Conservation (phyloP, 331 rosid species). For the Quercus lobata region DNA sequence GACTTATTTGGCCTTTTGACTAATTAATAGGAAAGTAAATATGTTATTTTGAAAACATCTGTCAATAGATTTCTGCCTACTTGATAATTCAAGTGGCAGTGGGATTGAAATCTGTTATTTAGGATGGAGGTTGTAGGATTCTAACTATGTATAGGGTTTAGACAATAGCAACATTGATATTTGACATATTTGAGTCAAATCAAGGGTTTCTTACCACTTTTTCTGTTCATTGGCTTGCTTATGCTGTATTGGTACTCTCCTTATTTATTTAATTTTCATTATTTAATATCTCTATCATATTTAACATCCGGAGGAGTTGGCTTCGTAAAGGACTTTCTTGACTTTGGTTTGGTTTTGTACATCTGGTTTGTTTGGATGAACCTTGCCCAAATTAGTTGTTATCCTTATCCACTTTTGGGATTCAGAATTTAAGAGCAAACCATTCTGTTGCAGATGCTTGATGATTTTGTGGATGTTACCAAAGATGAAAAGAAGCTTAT, state of each 20-base stretch:
- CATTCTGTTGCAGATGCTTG: slow-evolving; percentile 85
- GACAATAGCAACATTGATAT: not conserved
- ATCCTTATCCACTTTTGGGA: not conserved
- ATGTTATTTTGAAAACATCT: not conserved
- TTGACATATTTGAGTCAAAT: not conserved
- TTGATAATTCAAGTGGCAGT: not conserved
- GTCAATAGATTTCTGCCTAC: not conserved
- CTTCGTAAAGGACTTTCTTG: not conserved
- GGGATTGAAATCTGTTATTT: not conserved
- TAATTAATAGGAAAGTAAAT: not conserved
- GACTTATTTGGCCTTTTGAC: not conserved
- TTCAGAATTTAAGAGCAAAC: slow-evolving; percentile 20
- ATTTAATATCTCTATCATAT: not conserved
- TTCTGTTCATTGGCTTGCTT: not conserved
- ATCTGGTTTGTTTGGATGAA: not conserved
- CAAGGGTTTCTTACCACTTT: not conserved
- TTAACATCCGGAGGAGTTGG: not conserved
- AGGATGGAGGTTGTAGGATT: not conserved
- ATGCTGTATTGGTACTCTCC: not conserved
- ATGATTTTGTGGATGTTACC: slow-evolving; percentile 97
- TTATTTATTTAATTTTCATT: not conserved
- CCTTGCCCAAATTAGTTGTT: not conserved
- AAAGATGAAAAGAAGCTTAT: slow-evolving; percentile 90
- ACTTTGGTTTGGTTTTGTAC: not conserved
- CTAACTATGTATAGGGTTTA: not conserved